These are phyloP conservation scores for Isochrysis galbana DNA, from an alignment of 78 protist genomes.

Conservation along the genomic window DNA sequence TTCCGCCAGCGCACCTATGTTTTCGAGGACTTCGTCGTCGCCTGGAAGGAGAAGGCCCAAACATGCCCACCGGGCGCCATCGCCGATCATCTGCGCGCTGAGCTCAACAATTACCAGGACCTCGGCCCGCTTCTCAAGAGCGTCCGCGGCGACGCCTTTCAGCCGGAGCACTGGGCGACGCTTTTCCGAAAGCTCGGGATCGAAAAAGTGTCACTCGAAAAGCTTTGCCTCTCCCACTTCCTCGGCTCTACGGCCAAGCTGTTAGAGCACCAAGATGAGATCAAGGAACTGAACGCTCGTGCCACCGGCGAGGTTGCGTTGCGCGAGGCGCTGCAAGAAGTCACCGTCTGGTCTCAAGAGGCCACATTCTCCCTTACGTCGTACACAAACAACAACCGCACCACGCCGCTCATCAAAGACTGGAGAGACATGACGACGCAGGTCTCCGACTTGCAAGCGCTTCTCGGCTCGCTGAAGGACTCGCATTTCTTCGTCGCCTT, in stretches of 20 bases:
- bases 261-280: neutral
- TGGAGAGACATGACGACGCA: slow-evolving; percentile 79
- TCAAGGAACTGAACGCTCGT: slow-evolving; percentile 62
- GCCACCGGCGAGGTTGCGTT: slow-evolving; percentile 80
- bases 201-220: neutral
- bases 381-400: neutral
- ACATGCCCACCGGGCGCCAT: neutral
- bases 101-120: slow-evolving; percentile 10
- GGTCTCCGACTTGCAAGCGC: slow-evolving; percentile 78
- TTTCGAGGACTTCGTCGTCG: slow-evolving; percentile 62
- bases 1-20: slow-evolving; percentile 56
- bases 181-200: slow-evolving; percentile 58
- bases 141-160: slow-evolving; percentile 76
- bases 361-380: slow-evolving; percentile 38
- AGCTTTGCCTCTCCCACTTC: slow-evolving; percentile 54
- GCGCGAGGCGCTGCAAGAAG: slow-evolving; percentile 79
- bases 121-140: slow-evolving; percentile 31
- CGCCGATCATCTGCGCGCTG: neutral
- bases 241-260: slow-evolving; percentile 35
- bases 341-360: slow-evolving; percentile 54
- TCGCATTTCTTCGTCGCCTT: slow-evolving; percentile 63
- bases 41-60: slow-evolving; percentile 47
- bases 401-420: slow-evolving; percentile 69
- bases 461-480: slow-evolving; percentile 72
- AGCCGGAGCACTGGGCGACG: slow-evolving; percentile 80